A percentile compares a stretch with the other conserved stretches of the same genome.
These are phyloP conservation scores for Penicillium verrucosum DNA, from an alignment of 2,329 filamentous ascomycete genomes.

Conservation along the genomic window DNA sequence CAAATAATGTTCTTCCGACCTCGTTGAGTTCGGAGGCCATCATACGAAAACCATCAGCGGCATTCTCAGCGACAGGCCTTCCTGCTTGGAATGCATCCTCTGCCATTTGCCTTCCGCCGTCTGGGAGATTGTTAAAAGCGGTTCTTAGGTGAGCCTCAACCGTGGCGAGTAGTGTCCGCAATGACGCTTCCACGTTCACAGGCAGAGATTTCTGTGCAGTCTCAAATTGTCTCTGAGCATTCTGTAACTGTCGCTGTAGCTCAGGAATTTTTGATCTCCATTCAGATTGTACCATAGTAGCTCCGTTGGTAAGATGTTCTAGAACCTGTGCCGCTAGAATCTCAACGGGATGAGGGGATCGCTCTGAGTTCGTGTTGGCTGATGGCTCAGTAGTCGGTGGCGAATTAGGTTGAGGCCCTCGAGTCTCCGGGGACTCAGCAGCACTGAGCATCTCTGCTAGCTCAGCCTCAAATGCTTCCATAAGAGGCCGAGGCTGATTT, in stretches of 20 bases:
- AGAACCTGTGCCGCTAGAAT: conserved; percentile 33
- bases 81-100: conserved; percentile 38
- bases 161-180: conserved; percentile 36
- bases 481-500: conserved; percentile 30
- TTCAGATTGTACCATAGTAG: conserved; percentile 38
- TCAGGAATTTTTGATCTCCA: conserved; percentile 37
- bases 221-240: conserved; percentile 34
- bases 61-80: conserved; percentile 35
- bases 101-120: conserved; percentile 34
- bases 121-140: conserved; percentile 38
- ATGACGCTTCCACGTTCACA: conserved; percentile 34
- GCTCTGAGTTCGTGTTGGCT: conserved; percentile 9
- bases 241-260: conserved; percentile 36
- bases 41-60: conserved; percentile 38
- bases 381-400: conserved; percentile 12
- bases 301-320: conserved; percentile 33
- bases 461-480: conserved; percentile 41
- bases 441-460: conserved; percentile 35
- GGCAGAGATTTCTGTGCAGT: conserved; percentile 36
- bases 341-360: conserved; percentile 27
- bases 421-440: conserved; percentile 11
- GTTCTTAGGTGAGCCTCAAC: conserved; percentile 39
- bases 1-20: conserved; percentile 37
- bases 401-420: conserved; percentile 10
- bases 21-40: conserved; percentile 43